Evolutionary conservation across 2,329 filamentous ascomycete genomes (phyloP).

Genomic region (Arthrobotrys iridis): DNA sequence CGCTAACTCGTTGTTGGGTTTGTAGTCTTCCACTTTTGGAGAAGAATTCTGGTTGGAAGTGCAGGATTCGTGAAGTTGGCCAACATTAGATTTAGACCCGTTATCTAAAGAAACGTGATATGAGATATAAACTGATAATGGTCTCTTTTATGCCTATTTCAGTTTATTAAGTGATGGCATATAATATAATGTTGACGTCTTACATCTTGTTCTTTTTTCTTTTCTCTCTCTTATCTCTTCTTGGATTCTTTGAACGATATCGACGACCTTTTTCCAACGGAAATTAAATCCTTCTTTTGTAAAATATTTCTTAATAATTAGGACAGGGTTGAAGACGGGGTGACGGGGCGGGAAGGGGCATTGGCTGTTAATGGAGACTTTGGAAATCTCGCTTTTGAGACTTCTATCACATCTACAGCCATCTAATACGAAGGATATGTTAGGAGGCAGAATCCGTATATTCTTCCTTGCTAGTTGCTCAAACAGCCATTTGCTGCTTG

Average conservation of each 20-base stretch:
- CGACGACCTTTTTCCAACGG: neutral
- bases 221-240: neutral
- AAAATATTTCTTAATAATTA: slow-evolving; percentile 14
- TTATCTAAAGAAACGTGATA: too few species aligned
- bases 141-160: slow-evolving; percentile 37
- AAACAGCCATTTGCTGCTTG: neutral
- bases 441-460: neutral
- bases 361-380: neutral
- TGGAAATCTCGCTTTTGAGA: neutral
- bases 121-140: slow-evolving; percentile 6
- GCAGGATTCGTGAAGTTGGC: slow-evolving; percentile 80
- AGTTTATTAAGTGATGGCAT: slow-evolving; percentile 39
- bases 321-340: neutral
- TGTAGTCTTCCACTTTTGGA: slow-evolving; percentile 81
- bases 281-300: slow-evolving; percentile 13
- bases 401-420: too few species aligned
- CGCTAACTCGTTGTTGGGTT: slow-evolving; percentile 61
- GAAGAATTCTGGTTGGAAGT: slow-evolving; percentile 83
- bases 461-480: neutral
- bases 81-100: slow-evolving; percentile 62
- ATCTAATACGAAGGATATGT: too few species aligned
- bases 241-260: neutral
- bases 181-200: neutral
- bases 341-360: neutral
- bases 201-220: neutral